Evolutionary conservation across 768 basidiomycete species (phyloP).

Genomic region (Amanita rubescens): DNA sequence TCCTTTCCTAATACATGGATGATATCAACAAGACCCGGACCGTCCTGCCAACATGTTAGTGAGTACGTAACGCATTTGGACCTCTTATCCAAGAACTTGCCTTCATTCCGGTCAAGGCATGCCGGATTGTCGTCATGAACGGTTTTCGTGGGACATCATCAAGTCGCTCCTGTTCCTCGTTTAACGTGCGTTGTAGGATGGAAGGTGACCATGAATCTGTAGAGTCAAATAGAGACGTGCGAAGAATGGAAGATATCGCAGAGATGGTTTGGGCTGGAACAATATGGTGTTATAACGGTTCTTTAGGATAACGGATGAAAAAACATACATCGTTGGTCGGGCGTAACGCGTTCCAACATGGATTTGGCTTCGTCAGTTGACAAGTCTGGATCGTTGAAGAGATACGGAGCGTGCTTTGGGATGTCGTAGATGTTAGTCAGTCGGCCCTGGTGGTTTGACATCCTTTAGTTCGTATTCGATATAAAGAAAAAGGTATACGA

Average conservation of each 20-base stretch:
- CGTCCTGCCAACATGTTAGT: slow-evolving; percentile 28
- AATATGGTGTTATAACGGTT: slow-evolving; percentile 28
- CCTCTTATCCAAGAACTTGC: slow-evolving; percentile 29
- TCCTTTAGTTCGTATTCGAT: not conserved
- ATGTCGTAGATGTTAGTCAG: slow-evolving; percentile 67
- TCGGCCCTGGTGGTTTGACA: slow-evolving; percentile 43
- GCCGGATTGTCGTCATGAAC: slow-evolving; percentile 68
- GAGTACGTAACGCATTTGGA: not conserved
- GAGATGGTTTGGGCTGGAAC: slow-evolving; percentile 20
- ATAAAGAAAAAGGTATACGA: slow-evolving; percentile 1
- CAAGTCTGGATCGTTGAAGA: slow-evolving; percentile 70
- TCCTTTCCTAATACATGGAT: slow-evolving; percentile 36
- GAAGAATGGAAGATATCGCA: slow-evolving; percentile 30
- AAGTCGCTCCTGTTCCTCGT: slow-evolving; percentile 34
- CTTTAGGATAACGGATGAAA: slow-evolving; percentile 16
- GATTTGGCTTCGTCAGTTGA: slow-evolving; percentile 42
- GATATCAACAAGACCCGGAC: slow-evolving; percentile 39
- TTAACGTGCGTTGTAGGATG: slow-evolving; percentile 26
- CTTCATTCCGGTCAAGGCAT: slow-evolving; percentile 79
- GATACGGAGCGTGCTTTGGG: slow-evolving; percentile 58
- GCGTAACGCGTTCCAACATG: slow-evolving; percentile 39
- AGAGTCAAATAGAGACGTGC: slow-evolving; percentile 23
- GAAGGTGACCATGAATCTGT: slow-evolving; percentile 8
- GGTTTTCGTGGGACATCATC: slow-evolving; percentile 35
- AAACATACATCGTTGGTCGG: slow-evolving; percentile 39